These are phyloP conservation scores for Cystofilobasidium macerans DNA, from an alignment of 768 basidiomycete genomes.

Conservation along the genomic window DNA sequence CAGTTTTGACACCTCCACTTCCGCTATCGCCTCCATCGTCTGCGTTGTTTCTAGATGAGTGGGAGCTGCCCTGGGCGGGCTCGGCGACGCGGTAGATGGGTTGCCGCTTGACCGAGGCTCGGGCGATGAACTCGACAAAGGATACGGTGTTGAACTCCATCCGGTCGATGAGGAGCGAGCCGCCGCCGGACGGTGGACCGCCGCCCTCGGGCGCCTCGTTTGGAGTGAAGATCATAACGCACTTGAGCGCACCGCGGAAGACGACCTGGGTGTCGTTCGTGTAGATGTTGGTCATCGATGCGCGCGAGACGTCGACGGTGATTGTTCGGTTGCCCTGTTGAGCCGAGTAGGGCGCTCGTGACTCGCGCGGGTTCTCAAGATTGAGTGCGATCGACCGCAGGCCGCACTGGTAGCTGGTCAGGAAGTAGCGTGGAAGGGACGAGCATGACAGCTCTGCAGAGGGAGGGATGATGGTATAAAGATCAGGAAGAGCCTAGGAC, in stretches of 20 bases:
- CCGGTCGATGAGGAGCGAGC: conserved; percentile 7
- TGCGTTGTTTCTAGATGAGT: background rate
- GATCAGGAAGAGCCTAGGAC: background rate
- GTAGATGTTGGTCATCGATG: conserved; percentile 21
- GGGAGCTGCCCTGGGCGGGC: background rate
- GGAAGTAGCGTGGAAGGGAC: conserved; percentile 23
- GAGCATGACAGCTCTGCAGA: conserved; percentile 10
- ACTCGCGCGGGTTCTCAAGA: conserved; percentile 26
- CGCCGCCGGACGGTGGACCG: background rate
- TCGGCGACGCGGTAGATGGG: background rate
- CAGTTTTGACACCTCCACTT: background rate
- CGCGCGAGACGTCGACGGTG: conserved; percentile 24
- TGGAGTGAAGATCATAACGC: conserved; percentile 11
- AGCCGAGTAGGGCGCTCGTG: background rate
- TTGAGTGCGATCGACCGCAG: conserved; percentile 21
- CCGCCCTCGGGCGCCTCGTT: background rate
- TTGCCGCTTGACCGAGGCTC: conserved; percentile 1
- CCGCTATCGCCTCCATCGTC: background rate
- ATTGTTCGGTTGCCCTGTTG: conserved; percentile 6
- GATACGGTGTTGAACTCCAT: conserved; percentile 16
- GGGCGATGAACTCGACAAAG: conserved; percentile 19
- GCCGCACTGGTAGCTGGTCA: conserved; percentile 19
- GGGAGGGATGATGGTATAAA: background rate
- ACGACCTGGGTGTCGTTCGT: conserved; percentile 23
- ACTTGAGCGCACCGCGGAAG: conserved; percentile 17